phyloP scores from a whole-genome alignment of 2,329 filamentous ascomycete species.

The Botrytis paeoniae region DNA sequence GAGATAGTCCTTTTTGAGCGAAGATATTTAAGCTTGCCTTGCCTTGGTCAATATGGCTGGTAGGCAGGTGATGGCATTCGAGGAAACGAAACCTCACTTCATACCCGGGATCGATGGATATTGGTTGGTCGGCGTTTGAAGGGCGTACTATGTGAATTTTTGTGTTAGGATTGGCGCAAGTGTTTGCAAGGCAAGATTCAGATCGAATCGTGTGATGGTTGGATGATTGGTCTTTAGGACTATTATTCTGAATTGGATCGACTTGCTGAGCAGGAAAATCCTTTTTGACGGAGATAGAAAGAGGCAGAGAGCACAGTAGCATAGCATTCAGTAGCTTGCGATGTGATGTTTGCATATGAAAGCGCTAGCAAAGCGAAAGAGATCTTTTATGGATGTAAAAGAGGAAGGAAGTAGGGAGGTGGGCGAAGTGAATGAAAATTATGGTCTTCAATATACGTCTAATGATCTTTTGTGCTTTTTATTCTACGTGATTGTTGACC shows the following conservation, averaged over 20 bases:
- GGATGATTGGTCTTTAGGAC: not conserved
- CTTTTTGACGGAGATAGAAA: not conserved
- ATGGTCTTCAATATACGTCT: not conserved
- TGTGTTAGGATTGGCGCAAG: not conserved
- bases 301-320: not conserved
- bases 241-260: not conserved
- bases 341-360: constrained; percentile 8
- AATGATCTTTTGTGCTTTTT: not conserved
- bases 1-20: constrained; percentile 8
- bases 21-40: constrained; percentile 10
- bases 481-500: not conserved
- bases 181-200: not conserved
- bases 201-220: not conserved
- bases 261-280: not conserved
- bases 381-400: not conserved
- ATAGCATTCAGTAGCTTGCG: not conserved
- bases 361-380: constrained; percentile 4
- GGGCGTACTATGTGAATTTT: constrained; percentile 10
- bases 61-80: constrained; percentile 5
- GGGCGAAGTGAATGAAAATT: not conserved
- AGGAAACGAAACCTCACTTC: constrained; percentile 13
- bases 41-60: constrained; percentile 3
- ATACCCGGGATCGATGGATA: constrained; percentile 18
- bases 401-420: not conserved
- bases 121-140: constrained; percentile 9